Conservation (phyloP, 1,284 basidiomycete genomes). For the Naganishia sp. region DNA sequence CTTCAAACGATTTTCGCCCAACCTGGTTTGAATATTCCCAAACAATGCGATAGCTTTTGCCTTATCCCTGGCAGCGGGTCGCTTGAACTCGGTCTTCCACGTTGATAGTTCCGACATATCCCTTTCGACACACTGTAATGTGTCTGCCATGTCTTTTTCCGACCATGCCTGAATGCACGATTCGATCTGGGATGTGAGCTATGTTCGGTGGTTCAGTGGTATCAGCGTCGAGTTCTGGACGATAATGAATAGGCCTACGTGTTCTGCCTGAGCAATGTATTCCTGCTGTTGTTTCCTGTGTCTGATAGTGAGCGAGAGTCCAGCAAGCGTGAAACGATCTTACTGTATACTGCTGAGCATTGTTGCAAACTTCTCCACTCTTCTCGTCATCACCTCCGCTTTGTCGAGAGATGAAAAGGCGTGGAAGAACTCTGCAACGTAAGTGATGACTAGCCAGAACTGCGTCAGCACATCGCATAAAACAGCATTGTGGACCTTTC, state of each 20-base stretch:
- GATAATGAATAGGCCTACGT: background rate
- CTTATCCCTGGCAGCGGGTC: constrained; percentile 14
- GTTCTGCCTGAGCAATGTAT: constrained; percentile 80
- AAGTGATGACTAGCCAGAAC: constrained; percentile 56
- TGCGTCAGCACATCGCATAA: background rate
- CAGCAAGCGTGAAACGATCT: constrained; percentile 51
- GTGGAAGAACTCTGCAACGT: constrained; percentile 89
- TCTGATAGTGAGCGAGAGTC: constrained; percentile 49
- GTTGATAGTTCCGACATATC: constrained; percentile 9
- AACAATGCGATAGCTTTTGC: constrained; percentile 59
- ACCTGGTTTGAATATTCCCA: constrained; percentile 90
- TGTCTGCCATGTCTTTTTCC: background rate
- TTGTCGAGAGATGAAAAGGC: constrained; percentile 98
- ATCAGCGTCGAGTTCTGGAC: background rate
- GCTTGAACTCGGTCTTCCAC: constrained; percentile 25
- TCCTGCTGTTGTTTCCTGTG: constrained; percentile 82
- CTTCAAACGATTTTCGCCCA: constrained; percentile 82
- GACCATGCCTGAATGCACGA: constrained; percentile 11
- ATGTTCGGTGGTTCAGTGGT: background rate
- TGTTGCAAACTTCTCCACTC: constrained; percentile 94
- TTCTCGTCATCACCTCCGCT: constrained; percentile 86
- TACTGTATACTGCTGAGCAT: constrained; percentile 70
- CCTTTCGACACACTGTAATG: constrained; percentile 1
- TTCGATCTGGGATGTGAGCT: constrained; percentile 8
- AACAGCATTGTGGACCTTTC: constrained; percentile 57